Evolutionary conservation across 2,329 filamentous ascomycete species (phyloP).

Genomic region (Neonectria hederae): DNA sequence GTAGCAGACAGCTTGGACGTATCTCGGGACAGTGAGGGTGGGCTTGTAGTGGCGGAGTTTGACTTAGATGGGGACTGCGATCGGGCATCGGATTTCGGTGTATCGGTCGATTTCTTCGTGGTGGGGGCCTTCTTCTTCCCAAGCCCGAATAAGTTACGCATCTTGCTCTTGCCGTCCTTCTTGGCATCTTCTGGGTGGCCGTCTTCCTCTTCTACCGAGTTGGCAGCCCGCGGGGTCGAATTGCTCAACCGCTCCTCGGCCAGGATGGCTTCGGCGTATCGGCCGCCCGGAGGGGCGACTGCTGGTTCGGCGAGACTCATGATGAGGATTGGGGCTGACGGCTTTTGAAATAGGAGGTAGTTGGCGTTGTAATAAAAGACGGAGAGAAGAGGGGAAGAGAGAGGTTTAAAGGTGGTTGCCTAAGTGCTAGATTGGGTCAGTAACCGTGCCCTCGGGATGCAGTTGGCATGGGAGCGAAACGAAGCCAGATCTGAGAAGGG

Average conservation of each 20-base stretch:
- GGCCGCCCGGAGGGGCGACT: conserved; percentile 30
- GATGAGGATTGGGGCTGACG: conserved; percentile 15
- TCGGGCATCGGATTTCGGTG: conserved; percentile 31
- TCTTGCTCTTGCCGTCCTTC: conserved; percentile 55
- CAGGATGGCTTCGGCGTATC: conserved; percentile 33
- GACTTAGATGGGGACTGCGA: conserved; percentile 48
- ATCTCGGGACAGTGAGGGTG: conserved; percentile 47
- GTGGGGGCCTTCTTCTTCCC: conserved; percentile 65
- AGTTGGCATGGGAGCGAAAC: conserved; percentile 15
- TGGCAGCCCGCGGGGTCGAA: conserved; percentile 46
- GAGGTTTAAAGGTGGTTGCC: not conserved
- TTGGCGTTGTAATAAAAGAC: conserved; percentile 4
- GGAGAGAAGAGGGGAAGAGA: not conserved
- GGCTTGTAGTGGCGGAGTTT: conserved; percentile 45
- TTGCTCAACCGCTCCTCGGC: conserved; percentile 43
- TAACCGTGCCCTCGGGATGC: conserved; percentile 11
- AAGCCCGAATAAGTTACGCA: conserved; percentile 67
- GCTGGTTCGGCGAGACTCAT: conserved; percentile 47
- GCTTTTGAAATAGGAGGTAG: conserved; percentile 1
- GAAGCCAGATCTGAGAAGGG: conserved; percentile 11
- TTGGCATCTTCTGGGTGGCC: conserved; percentile 28
- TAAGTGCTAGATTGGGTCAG: conserved; percentile 9
- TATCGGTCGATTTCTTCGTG: conserved; percentile 26
- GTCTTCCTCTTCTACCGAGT: conserved; percentile 56
- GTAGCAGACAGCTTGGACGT: conserved; percentile 51